Evolutionary conservation across 306 rosid species (phyloP), one percentile per base, ranked within the genome.

Genomic region (Pueraria montana): DNA sequence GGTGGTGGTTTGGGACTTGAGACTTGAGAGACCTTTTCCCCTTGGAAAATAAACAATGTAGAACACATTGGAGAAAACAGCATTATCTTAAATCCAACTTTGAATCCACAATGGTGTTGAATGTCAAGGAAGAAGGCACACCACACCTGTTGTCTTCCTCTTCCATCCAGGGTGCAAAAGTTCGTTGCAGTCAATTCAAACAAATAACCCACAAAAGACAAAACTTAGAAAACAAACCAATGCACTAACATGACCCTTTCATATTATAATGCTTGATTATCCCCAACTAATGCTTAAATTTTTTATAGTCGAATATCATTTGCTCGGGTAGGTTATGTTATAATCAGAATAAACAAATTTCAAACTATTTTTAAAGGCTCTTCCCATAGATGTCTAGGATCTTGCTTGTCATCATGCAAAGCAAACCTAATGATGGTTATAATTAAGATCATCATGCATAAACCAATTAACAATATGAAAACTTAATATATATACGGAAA

Each of bases 371-470:
- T 56, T 13, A 4, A 30, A 74, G 43, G n/a, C 30, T 43, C 70
- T 64, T 73, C 59, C 64, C 42, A 69, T 45, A n/a, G 20, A 67
- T 56, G 66, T 14, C n/a, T 21, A 74, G 23, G 52, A 75, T 27
- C 32, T 67, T 27, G 42, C 49, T 34, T 46, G 65, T 48, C 69
- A 46, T 48, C 77, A 77, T 63, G 77, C 74, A 76, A 76, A 53
- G 62, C n/a, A n/a, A n/a, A n/a, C n/a, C 61, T 38, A 72, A 20
- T 36, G 45, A 73, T 73, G 65, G 20, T 52, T 5, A 69, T 18
- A 58, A 73, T 49, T 48, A 43, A 59, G 56, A 45, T 36, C 59
- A 72, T 45, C 63, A 80, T 32, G 78, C 77, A 78, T 72, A 75
- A 2, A 13, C 72, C 43, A 78, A 77, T 53, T 36, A 76, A 56